phyloP scores from a whole-genome alignment of 192 early-diverging fungal species.

The Entomortierella parvispora region DNA sequence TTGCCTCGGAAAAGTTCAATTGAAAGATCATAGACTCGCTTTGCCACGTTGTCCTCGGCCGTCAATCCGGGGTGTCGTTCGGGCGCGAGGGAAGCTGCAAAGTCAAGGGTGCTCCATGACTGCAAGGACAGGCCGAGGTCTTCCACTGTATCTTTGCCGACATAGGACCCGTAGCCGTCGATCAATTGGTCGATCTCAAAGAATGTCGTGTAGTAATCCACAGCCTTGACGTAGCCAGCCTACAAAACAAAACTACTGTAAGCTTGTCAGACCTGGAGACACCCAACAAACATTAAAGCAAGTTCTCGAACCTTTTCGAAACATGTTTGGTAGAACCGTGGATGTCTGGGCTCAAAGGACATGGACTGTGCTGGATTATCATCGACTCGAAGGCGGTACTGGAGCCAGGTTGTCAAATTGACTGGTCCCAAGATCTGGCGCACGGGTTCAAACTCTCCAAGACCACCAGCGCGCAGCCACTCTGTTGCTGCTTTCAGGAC shows the following conservation, averaged over 20 bases:
- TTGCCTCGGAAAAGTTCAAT: constrained; percentile 43
- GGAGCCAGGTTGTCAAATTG: constrained; percentile 48
- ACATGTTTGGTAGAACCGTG: constrained; percentile 35
- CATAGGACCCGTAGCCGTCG: constrained; percentile 2
- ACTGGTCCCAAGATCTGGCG: constrained; percentile 49
- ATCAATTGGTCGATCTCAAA: constrained; percentile 26
- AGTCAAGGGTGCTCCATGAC: constrained; percentile 39
- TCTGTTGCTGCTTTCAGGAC: constrained; percentile 36
- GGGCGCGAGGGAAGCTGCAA: constrained; percentile 31
- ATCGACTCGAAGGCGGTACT: constrained; percentile 44
- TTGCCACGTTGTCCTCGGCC: constrained; percentile 31
- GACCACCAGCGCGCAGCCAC: constrained; percentile 25
- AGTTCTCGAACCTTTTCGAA: constrained; percentile 21
- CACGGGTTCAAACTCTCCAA: constrained; percentile 37
- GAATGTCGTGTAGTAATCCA: constrained; percentile 37
- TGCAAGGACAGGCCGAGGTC: constrained; percentile 5
- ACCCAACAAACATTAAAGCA: neutral
- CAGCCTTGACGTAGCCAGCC: constrained; percentile 45
- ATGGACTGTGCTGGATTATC: constrained; percentile 17
- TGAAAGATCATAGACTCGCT: constrained; percentile 26
- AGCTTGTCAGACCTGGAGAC: neutral
- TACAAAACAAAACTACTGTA: neutral
- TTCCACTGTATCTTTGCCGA: neutral
- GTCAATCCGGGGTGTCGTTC: constrained; percentile 24
- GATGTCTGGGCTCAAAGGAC: constrained; percentile 45